phyloP scores from a whole-genome alignment of 805 yeast genomes.

The Saturnispora ahearnii region DNA sequence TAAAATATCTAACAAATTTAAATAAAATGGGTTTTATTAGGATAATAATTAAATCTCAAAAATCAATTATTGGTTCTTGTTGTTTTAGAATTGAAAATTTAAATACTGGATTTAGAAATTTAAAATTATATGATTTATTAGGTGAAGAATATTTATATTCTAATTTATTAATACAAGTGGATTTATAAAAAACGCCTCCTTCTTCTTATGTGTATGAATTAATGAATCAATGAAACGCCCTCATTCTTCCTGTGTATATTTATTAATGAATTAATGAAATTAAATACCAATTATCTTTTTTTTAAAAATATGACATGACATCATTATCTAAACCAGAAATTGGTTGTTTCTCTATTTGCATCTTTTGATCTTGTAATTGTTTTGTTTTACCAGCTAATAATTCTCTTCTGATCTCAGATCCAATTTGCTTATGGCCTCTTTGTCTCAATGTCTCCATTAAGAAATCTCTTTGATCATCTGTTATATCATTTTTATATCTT shows the following conservation, averaged over 20 bases:
- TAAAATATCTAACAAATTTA: conserved; percentile 29
- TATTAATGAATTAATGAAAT: background rate
- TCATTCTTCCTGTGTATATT: background rate
- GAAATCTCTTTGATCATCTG: conserved; percentile 97
- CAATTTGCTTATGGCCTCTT: conserved; percentile 79
- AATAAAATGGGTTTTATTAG: conserved; percentile 48
- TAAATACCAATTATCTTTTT: too few species aligned
- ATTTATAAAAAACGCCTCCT: background rate
- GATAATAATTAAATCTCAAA: conserved; percentile 35
- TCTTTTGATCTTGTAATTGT: conserved; percentile 14
- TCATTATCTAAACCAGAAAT: conserved; percentile 22
- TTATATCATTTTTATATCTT: conserved; percentile 92
- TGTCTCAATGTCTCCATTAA: conserved; percentile 83
- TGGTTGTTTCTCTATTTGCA: conserved; percentile 4
- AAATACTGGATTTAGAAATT: conserved; percentile 72
- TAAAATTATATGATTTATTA: conserved; percentile 63
- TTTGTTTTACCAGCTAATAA: conserved; percentile 77
- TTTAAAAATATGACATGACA: conserved; percentile 26
- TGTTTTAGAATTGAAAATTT: conserved; percentile 55
- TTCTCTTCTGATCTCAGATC: conserved; percentile 93
- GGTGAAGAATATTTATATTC: conserved; percentile 67
- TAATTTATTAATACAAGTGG: conserved; percentile 32
- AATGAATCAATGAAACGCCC: background rate
- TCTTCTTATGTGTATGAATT: background rate
- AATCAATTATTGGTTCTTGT: conserved; percentile 40